Evolutionary conservation across 768 basidiomycete species (phyloP).

Genomic region (Suillus subluteus): DNA sequence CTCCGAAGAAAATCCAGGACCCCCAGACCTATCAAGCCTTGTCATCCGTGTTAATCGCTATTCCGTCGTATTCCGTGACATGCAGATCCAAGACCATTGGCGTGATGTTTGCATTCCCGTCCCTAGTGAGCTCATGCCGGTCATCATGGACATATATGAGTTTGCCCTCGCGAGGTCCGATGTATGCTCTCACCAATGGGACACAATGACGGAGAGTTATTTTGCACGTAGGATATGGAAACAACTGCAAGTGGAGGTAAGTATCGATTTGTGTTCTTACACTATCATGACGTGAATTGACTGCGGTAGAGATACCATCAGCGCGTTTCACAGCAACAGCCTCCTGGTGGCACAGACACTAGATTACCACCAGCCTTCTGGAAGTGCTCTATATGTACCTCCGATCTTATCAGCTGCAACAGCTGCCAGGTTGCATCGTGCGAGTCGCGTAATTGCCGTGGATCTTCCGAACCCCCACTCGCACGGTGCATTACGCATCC

Average conservation of each 20-base stretch:
- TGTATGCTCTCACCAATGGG: not conserved
- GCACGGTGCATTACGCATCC: not conserved
- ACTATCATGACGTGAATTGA: not conserved
- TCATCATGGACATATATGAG: constrained; percentile 2
- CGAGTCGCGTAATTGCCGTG: not conserved
- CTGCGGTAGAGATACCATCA: not conserved
- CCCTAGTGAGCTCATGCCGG: not conserved
- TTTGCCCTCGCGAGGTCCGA: constrained; percentile 9
- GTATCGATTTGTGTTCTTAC: not conserved
- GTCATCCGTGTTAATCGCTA: not conserved
- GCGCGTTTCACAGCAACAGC: not conserved
- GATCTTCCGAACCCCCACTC: not conserved
- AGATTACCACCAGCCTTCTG: not conserved
- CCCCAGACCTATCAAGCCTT: not conserved
- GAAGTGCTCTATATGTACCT: not conserved
- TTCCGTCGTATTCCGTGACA: not conserved
- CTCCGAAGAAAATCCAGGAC: not conserved
- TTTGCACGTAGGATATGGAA: constrained; percentile 4
- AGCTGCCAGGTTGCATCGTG: not conserved
- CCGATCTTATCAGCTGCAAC: not conserved
- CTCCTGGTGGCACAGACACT: not conserved
- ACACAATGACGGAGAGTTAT: not conserved
- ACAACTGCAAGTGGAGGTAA: not conserved
- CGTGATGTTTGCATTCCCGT: not conserved
- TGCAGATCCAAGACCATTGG: not conserved